Base-by-base conservation (phyloP, 176 grass and related monocot genomes). In the Triticum turgidum region DNA sequence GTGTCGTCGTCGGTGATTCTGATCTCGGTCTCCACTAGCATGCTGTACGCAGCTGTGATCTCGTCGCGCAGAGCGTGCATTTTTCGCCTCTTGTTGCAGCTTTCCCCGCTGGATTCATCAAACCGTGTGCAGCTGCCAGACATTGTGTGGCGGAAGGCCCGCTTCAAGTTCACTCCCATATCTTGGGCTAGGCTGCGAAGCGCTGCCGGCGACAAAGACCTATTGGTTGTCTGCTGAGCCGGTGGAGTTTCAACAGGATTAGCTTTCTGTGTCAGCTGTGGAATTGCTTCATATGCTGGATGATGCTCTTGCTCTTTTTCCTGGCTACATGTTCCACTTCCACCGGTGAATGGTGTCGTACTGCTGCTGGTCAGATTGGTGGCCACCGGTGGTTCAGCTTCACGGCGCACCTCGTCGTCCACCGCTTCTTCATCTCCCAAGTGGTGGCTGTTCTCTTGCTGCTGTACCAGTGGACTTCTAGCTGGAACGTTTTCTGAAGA, bases 81-180 rank as follows among this genome's bases (percentile, higher is more conserved):
- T 61, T 76, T 85, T 61, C 21, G 69, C 77, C 45, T 89, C 77
- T 89, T 89, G 11, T 15, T 2, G 24, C 30, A 13, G 37, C 30
- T 42, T 12, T 78, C 41, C 15, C 6, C 5, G 12, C 27, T 38
- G 7, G 21, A 84, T 51, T 38, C 67, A 22, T 44, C 49, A 38
- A 37, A 2, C 66, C 15, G 9, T 7, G 14, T 0, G 3, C 65
- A 10, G 17, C 68, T 74, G 11, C 39, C 13, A 1, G 54, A 8
- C 51, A 11, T 11, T 1, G 3, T 29, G 79, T 21, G 32, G 29
- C 9, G 24, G 21, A 25, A 76, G 24, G 27, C 9, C 5, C 47
- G 70, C 64, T 89, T 86, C 37, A 34, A 56, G 73, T 76, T 76
- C 73, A 20, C 44, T 17, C 63, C 13, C 15, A 76, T 61, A 21